Conservation (phyloP, 2,329 filamentous ascomycete species). For the Penicillium crustosum region DNA sequence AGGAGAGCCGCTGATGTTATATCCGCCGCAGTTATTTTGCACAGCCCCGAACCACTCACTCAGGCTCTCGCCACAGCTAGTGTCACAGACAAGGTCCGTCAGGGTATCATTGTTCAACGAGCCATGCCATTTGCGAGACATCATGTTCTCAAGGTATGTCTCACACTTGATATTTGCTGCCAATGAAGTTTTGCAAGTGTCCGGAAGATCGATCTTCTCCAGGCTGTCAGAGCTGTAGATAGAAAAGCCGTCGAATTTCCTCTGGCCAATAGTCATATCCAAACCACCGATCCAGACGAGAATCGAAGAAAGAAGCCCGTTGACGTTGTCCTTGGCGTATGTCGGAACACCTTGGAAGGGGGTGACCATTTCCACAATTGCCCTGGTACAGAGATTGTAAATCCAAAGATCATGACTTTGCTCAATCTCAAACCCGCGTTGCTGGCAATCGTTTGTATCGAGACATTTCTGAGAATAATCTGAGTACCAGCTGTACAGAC, state of each 20-base stretch:
- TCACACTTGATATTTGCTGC: too few species aligned
- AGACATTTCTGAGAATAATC: constrained; percentile 45
- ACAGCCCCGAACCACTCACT: constrained; percentile 15
- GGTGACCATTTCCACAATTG: too few species aligned
- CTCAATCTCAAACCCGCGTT: constrained; percentile 19
- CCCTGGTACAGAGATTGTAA: constrained; percentile 1
- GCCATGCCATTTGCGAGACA: background rate
- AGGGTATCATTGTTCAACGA: constrained; percentile 13
- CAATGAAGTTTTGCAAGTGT: too few species aligned
- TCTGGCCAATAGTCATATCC: too few species aligned
- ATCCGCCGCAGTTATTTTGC: constrained; percentile 5
- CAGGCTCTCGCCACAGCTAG: constrained; percentile 10
- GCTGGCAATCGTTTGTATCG: constrained; percentile 2
- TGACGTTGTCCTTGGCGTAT: too few species aligned
- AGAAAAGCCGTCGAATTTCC: too few species aligned
- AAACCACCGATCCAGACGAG: too few species aligned
- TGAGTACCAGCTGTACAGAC: constrained; percentile 64
- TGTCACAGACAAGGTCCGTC: constrained; percentile 17
- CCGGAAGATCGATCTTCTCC: too few species aligned
- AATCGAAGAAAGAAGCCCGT: too few species aligned
- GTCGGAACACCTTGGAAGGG: too few species aligned
- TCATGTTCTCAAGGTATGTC: constrained; percentile 7
- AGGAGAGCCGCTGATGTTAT: constrained; percentile 1
- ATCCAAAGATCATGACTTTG: constrained; percentile 23
- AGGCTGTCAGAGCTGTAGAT: too few species aligned